Evolutionary conservation across 805 yeast species (phyloP), one percentile per base, ranked within the genome.

Genomic region (Saturnispora besseyi): DNA sequence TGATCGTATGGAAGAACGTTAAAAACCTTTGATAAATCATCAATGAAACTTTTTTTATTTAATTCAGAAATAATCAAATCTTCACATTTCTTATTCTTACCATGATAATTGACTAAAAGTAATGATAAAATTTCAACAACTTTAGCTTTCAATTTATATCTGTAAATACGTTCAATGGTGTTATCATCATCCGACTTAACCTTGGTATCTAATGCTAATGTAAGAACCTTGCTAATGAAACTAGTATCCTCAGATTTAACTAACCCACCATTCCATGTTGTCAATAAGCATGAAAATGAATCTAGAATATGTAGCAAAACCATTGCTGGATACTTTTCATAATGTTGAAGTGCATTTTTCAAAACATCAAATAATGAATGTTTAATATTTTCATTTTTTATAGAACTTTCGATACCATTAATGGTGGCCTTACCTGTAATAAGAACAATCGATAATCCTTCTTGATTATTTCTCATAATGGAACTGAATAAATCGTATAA

Each of bases 101-200:
- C 75, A 11, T 42, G 47, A 13, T 50, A 50, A 5, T 81, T 81
- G 66, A 79, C 85, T 21, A 87, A 66, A 44, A 82, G 77, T 40
- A 87, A 69, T 0, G 96, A 88, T 46, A 88, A 70, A 9, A 88
- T 79, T 58, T 87, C 93, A 2, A 87, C 78, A 18, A 86, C 77
- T 55, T 82, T 80, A 1, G 95, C 78, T 51, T 76, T 78, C 57
- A 77, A 74, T 47, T 76, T 75, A 56, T 81, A 78, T 41, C 78
- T 13, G 79, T 69, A 44, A 85, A 64, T 51, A 75, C 44, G 76
- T 74, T 56, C 81, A 4, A 67, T 59, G 12, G 67, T 59, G 8
- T 73, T 63, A 41, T 54, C 59, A 0, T 49, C 42, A 2, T 48
- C 45, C 10, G 75, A 51, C 51, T 68, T 61, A 41, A 64, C 41